Conservation (phyloP, 2,329 filamentous ascomycete genomes). For the Xylaria sp. region DNA sequence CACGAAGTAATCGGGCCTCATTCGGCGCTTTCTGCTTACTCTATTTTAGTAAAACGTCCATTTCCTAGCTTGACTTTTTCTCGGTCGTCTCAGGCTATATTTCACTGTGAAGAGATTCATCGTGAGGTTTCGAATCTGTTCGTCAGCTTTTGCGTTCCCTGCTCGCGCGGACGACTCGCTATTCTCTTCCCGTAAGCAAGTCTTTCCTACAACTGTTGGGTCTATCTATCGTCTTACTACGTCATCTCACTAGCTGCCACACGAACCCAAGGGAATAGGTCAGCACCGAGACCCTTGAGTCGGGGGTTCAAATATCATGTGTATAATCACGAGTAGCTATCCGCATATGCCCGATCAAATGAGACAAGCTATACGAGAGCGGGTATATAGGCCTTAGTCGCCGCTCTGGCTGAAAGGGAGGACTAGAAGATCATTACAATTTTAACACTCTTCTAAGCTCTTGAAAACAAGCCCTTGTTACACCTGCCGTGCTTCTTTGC, state of each 20-base stretch:
- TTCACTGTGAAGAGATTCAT: constrained; percentile 1
- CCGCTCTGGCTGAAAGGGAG: too few species aligned
- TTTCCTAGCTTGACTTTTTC: not conserved
- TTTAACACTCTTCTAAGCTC: too few species aligned
- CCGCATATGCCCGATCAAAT: too few species aligned
- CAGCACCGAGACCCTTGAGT: too few species aligned
- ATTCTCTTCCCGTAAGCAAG: constrained; percentile 8
- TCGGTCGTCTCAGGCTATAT: not conserved
- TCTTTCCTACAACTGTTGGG: not conserved
- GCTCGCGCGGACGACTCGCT: not conserved
- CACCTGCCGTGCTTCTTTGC: too few species aligned
- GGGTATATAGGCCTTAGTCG: too few species aligned
- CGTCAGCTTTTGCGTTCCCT: not conserved
- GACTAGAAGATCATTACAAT: too few species aligned
- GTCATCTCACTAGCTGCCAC: constrained; percentile 1
- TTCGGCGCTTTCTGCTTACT: not conserved
- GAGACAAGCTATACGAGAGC: too few species aligned
- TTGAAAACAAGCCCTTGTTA: too few species aligned
- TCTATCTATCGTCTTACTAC: constrained; percentile 1
- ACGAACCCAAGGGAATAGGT: too few species aligned
- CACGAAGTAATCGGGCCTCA: not conserved
- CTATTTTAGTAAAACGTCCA: not conserved
- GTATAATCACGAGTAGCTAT: too few species aligned
- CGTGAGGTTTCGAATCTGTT: not conserved
- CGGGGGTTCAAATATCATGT: too few species aligned